Evolutionary conservation across 306 rosid species (phyloP), one percentile per base, ranked within the genome.

Genomic region (Malus fusca): DNA sequence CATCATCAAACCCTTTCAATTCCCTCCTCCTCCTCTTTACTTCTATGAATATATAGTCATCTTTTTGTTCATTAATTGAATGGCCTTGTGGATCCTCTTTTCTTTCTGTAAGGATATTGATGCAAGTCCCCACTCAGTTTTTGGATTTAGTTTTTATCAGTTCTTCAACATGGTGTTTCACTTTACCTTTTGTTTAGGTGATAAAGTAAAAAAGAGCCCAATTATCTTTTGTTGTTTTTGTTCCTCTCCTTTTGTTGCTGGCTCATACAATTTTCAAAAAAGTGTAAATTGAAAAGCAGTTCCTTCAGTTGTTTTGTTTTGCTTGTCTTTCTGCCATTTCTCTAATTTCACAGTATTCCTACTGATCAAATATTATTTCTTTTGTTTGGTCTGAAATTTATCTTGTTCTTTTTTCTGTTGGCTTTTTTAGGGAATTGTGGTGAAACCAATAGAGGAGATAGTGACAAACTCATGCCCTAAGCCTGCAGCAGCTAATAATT

Each of bases 361-460:
- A 17, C 21, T 51, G 55, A 51, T n/a, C 26, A 9, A 58, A n/a
- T 58, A 21, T 10, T 22, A 58, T 77, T 66, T 25, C 26, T 13
- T 52, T 42, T 44, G 71, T 69, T 78, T 78, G 83, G 22, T 42
- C 59, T 63, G 62, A 11, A 26, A 48, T 28, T 71, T 17, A n/a
- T 75, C 68, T 6, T 14, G 72, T 66, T 56, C 40, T 37, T 13
- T 25, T 15, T 43, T 31, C 48, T 58, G 56, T 31, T 51, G 21
- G 8, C 43, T 40, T 53, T 76, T 66, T 15, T 61, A 89, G 97
- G 93, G 88, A 81, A 89, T 92, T 53, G 76, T 85, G 87, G 81
- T 88, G 92, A 89, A 91, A 21, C 90, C 91, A 71, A 77, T 85
- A 68, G 90, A 85, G 62, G 96, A 87, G 9, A 82, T 85, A 78